Base-by-base conservation (phyloP, 768 basidiomycete species). In the Rhizopogon rudus region DNA sequence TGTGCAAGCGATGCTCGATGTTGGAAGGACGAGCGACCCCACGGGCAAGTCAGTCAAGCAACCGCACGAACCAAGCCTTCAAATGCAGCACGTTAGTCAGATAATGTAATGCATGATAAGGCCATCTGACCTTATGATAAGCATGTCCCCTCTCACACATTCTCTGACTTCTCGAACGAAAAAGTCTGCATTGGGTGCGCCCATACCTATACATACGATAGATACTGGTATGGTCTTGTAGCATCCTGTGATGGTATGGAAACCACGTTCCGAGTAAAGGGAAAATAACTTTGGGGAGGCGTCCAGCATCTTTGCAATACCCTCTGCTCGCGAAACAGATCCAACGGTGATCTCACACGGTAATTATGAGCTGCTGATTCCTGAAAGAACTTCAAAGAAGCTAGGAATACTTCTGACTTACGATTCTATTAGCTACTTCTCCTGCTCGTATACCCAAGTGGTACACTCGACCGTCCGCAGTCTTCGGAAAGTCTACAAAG, bases 181-280 rank as follows among this genome's bases (percentile, higher is more conserved):
- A 71, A 92, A 93, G 68, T 93, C 91, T 73, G 85, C 86, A 71
- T 89, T 92, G 1, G 89, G 81, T 56, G 73, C 76, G 17, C 91
- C 91, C 91, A 92, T 93, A 12, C 91, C 91, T 53, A 91, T 91
- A 60, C 86, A 87, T 41, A 90, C 74, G 40, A 92, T 80, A 6
- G 85, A 87, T 29, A 92, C 67, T 7, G 88, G 87, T 14, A 78
- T 68, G 45, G 79, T 80, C 43, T 75, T 76, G 68, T 83, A 88
- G 35, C 79, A 75, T 10, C 87, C 88, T 5, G 87, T 88, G 50
- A 88, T 78, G 4, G 84, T 88, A 56, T 83, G 68, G 68, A 91
- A 93, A 3, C 89, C 88, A 46, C 91, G 79, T 62, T 91, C 89
- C 16, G 87, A 88, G 22, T 75, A 73, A 46, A 89, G 67, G 54